Base-by-base conservation (phyloP, 192 early-diverging fungal genomes). In the Coemansia sp. region DNA sequence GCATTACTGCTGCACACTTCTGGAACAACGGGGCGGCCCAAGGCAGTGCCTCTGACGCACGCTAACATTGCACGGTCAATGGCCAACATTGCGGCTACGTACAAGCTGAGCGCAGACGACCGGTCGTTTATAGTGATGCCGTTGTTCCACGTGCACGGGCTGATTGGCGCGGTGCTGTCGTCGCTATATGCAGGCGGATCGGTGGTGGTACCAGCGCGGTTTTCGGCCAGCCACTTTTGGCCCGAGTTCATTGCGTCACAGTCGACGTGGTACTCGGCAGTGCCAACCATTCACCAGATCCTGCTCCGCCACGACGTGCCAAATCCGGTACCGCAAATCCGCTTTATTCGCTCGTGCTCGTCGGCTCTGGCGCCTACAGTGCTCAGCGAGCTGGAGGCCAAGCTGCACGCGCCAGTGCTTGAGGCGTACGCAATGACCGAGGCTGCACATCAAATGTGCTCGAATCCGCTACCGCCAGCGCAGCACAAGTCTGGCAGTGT, bases 341-440 rank as follows among this genome's bases (percentile, higher is more conserved):
- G 90, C 37, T 94, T 94, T 62, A 87, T 94, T 54, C 87, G 91
- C 57, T 91, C 88, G 26, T 94, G 91, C 68, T 90, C 88, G 10
- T 85, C 92, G 2, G 86, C 86, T 26, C 76, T 90, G 58, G 89
- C 91, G 10, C 91, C 91, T 20, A 68, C 82, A 0, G 86, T 87
- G 15, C 72, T 93, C 21, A 68, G 83, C 37, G 80, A 86, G 17
- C 72, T 94, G 4, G 91, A 94, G 74, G 40, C 74, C 36, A 65
- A 62, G 20, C 86, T 88, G 56, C 65, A 83, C 9, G 90, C 87
- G 1, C 91, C 90, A 12, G 89, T 94, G 3, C 70, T 94, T 37
- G 90, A 91, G 71, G 91, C 91, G 0, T 91, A 93, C 62, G 89
- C 92, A 19, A 91, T 93, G 90, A 91, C 90, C 4, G 93, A 94